Percentiles rank a stretch among this genome's conserved stretches.
Conservation (phyloP, 257 asterid species). For the Solanum rostratum region DNA sequence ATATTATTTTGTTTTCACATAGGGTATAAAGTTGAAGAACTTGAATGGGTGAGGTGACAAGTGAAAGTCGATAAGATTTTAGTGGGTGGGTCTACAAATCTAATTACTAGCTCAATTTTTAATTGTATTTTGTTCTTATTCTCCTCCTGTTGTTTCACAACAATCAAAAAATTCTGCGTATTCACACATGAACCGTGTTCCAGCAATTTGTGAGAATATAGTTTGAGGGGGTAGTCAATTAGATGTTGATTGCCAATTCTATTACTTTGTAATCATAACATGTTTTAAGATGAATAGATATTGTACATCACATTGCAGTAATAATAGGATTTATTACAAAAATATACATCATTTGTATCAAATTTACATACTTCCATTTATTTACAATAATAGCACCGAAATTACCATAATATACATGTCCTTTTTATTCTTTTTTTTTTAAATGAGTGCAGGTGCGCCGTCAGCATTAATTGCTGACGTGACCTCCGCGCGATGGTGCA, state of each 20-base stretch:
- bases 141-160: background rate
- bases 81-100: background rate
- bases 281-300: no score
- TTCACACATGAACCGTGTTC: background rate
- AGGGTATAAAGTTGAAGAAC: background rate
- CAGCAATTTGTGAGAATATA: background rate
- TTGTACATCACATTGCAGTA: no score
- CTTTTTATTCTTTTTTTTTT: no score
- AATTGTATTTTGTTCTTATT: background rate
- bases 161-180: background rate
- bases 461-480: no score
- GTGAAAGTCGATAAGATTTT: background rate
- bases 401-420: no score
- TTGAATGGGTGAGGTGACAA: background rate
- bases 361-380: no score
- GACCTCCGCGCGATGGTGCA: no score
- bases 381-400: no score
- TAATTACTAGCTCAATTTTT: background rate
- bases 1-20: background rate
- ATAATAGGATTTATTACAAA: no score
- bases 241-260: background rate
- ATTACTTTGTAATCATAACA: no score
- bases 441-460: no score
- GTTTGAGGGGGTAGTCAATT: background rate
- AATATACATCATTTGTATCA: no score